phyloP scores from a whole-genome alignment of 2,329 filamentous ascomycete genomes.

The Elsinoe necatrix region DNA sequence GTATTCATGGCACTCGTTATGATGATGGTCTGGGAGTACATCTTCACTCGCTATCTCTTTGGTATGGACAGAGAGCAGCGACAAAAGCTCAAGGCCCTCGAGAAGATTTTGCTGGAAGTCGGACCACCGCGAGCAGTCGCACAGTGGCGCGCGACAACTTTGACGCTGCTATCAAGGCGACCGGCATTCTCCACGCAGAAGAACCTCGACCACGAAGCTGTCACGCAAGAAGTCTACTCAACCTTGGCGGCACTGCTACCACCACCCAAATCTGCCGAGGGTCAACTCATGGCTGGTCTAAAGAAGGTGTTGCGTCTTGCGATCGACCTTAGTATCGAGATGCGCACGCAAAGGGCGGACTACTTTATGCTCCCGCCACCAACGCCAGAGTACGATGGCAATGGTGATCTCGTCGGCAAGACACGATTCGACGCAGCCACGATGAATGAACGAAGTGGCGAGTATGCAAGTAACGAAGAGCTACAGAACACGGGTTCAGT shows the following conservation, averaged over 20 bases:
- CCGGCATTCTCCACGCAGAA: slow-evolving; percentile 74
- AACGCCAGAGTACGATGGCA: slow-evolving; percentile 88
- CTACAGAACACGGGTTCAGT: slow-evolving; percentile 67
- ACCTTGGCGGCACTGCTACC: slow-evolving; percentile 78
- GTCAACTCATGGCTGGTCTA: slow-evolving; percentile 73
- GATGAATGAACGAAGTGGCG: slow-evolving; percentile 86
- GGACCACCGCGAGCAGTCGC: slow-evolving; percentile 83
- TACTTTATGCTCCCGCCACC: slow-evolving; percentile 97
- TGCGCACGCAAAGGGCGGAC: slow-evolving; percentile 93
- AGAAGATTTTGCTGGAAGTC: slow-evolving; percentile 83
- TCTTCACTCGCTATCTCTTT: slow-evolving; percentile 96
- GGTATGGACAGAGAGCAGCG: slow-evolving; percentile 97
- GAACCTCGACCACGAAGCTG: slow-evolving; percentile 83
- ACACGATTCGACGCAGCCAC: slow-evolving; percentile 86
- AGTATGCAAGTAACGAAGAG: slow-evolving; percentile 64
- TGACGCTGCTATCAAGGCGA: slow-evolving; percentile 77
- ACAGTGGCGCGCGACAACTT: slow-evolving; percentile 91
- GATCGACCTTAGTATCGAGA: slow-evolving; percentile 85
- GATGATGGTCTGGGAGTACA: slow-evolving; percentile 98
- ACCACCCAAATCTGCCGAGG: slow-evolving; percentile 71
- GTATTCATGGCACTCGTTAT: slow-evolving; percentile 98
- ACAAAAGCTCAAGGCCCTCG: slow-evolving; percentile 91
- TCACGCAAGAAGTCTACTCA: slow-evolving; percentile 83
- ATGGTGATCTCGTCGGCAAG: slow-evolving; percentile 79
- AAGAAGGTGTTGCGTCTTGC: slow-evolving; percentile 81